A percentile compares a stretch with the other conserved stretches of the same genome.
phyloP scores from a whole-genome alignment of 2,329 filamentous ascomycete genomes.

The Cordyceps cicadae region DNA sequence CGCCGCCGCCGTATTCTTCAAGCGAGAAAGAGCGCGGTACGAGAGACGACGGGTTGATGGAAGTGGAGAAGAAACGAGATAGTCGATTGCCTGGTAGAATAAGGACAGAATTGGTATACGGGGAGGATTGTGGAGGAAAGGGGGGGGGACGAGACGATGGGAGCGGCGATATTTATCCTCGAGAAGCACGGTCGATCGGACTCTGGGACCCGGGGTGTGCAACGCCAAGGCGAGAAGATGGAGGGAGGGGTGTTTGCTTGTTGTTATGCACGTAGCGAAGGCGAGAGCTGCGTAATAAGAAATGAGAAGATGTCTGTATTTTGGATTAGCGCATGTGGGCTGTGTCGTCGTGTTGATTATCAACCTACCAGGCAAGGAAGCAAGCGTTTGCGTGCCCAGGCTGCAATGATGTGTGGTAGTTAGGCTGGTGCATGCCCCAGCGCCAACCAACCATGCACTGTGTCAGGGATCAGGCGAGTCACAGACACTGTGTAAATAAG shows the following conservation, averaged over 20 bases:
- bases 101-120: neutral
- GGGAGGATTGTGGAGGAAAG: neutral
- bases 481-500: neutral
- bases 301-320: neutral
- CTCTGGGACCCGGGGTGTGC: neutral
- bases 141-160: neutral
- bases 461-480: neutral
- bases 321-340: slow-evolving; percentile 12
- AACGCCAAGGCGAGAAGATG: neutral
- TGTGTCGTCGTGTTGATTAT: neutral
- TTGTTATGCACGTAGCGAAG: slow-evolving; percentile 10
- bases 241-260: neutral
- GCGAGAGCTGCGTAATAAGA: neutral
- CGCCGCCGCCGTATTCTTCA: too few relatives aligned
- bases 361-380: too few relatives aligned
- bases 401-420: neutral
- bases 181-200: slow-evolving; percentile 2
- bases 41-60: neutral
- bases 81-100: neutral
- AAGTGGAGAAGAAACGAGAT: neutral
- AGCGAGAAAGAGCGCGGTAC: too few relatives aligned
- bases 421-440: neutral
- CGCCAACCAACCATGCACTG: neutral
- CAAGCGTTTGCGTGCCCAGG: neutral
- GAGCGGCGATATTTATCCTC: slow-evolving; percentile 11